Base-by-base conservation (phyloP, 2,329 filamentous ascomycete species). In the Ustulina deusta region DNA sequence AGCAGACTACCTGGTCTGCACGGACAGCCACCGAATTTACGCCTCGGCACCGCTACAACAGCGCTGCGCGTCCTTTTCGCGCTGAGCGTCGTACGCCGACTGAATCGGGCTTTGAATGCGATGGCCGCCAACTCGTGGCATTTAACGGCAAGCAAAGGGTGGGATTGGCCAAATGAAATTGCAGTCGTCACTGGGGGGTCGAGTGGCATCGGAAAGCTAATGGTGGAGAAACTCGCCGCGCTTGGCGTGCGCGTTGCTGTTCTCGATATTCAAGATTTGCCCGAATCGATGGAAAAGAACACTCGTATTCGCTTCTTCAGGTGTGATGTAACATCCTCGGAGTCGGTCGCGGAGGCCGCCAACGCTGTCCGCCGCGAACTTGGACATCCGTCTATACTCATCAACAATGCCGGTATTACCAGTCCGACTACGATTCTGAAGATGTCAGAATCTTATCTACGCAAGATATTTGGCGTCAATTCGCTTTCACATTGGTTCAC, bases 81-180 rank as follows among this genome's bases (percentile, higher is more conserved):
- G 27, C 56, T 71, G 32, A 38, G 67, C 27, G 11, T 68, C n/a
- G 32, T 46, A 2, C 59, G 62, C 27, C 29, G 10, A 13, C 25
- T 70, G 13, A 71, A 71, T 17, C 34, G 36, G 29, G 34, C 32
- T n/a, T 34, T 71, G 15, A 71, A 66, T 46, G 29, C 32, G 3
- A 25, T 59, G 20, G 69, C 67, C 13, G 22, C 64, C 42, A 71
- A 70, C 42, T 66, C 67, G 2, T 71, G 69, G 69, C 69, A 60
- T 17, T 20, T 63, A 32, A 63, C 55, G 17, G 54, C 61, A n/a
- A 60, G 58, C 48, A 65, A 65, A 15, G 69, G 67, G 20, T 71
- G 69, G 69, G 64, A 71, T n/a, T 71, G 69, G 69, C 65, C 67
- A 1, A 69, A 69, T 15, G 69, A 71, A 25, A 64, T 70, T 38